Evolutionary conservation across 345 rosid genomes (phyloP), one percentile per base, ranked within the genome.

Genomic region (Dipteronia sinensis): DNA sequence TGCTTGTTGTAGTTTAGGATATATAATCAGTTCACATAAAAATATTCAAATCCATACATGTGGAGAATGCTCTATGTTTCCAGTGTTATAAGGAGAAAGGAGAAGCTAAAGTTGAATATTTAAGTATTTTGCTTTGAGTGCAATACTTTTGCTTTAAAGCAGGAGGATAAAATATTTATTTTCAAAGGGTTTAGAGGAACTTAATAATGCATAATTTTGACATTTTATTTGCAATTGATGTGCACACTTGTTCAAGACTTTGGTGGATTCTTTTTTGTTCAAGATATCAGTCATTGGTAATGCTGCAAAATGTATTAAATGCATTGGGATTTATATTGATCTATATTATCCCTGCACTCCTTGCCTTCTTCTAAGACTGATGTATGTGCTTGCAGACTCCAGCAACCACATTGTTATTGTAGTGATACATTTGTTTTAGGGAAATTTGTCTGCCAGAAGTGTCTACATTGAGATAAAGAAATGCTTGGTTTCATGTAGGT

Each of bases 401-500:
- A 59, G 27, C 64, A 59, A 59, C 27, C 64, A n/a, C 27, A 59
- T 59, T 59, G 27, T 59, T 59, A 59, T 20, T 59, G 64, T 59
- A 59, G 23, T 19, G 7, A 9, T 59, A 59, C 22, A 20, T 8
- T 20, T 59, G 64, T 59, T 2, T 59, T 59, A n/a, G 64, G 64
- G 27, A n/a, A 59, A 59, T 59, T 25, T 19, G n/a, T 59, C 64
- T 59, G 64, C 64, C 64, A 20, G 64, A n/a, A 59, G 27, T 22
- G 64, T 22, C 27, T 59, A 59, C 64, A 59, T 59, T 58, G 63
- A 58, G 63, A 58, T n/a, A 17, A 58, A 58, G 63, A 58, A 58
- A 58, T 58, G 63, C 23, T 58, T 58, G 63, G 63, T 42, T 59
- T 20, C 64, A 20, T 59, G 64, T 59, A 59, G 64, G 64, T 59